Evolutionary conservation across 2,329 filamentous ascomycete genomes (phyloP), one percentile per base, ranked within the genome.

Genomic region (Colletotrichum karsti): DNA sequence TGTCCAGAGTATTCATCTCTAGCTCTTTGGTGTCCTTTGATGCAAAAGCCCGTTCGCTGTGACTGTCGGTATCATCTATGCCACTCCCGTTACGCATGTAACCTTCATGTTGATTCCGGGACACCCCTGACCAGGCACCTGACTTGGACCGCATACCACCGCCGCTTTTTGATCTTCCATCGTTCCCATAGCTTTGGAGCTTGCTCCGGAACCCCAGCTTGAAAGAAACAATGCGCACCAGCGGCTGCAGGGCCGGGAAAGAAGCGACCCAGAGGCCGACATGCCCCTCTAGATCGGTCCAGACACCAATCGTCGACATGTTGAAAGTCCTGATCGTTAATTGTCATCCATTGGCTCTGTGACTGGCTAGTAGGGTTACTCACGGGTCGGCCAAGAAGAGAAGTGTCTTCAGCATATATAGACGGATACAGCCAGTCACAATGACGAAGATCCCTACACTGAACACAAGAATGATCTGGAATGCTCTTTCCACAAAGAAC

Each of bases 231-330:
- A 74, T 62, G n/a, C 80, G 77, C 7, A 81, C 64, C 15, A 82
- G 63, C 3, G 79, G 79, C 41, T 82, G 79, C 8, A 82, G 67
- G 2, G 80, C 75, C 7, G 80, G 79, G 54, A 82, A 79, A 64
- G 79, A 82, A 15, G 75, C 74, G 53, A 78, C 79, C 80, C 80
- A 83, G 26, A 83, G 72, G 12, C 80, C 81, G 42, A 79, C 72
- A 67, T 83, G 80, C 51, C 77, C 75, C 69, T 83, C 81, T 6
- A 82, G 71, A 44, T 80, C 76, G 15, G 79, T 81, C 79, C 78
- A 82, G n/a, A 78, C 70, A 35, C 73, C 75, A n/a, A 77, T 74
- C 7, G 71, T 77, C 15, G 75, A 71, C 72, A 82, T 80, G 22
- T 76, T 75, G 69, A 76, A 79, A 5, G 80, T 82, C 24, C 78